Percentiles rank a stretch among this genome's conserved stretches.
phyloP scores from a whole-genome alignment of 805 yeast genomes.

The Kluyveromyces siamensis region DNA sequence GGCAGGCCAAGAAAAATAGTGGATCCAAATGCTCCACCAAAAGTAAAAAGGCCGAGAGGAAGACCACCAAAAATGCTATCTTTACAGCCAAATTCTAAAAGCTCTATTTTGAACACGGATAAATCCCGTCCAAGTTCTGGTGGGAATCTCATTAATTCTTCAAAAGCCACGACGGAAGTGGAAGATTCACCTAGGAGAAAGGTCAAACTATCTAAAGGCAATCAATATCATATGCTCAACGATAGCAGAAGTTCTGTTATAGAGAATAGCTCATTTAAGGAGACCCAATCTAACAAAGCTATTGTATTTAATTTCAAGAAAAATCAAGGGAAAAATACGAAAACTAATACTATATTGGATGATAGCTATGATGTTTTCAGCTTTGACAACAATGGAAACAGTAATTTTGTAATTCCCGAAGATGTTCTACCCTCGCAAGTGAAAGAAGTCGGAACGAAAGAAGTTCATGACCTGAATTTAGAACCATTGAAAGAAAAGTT shows the following conservation, averaged over 20 bases:
- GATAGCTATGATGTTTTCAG: slow-evolving; percentile 26
- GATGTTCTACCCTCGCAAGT: slow-evolving; percentile 3
- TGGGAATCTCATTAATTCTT: not conserved
- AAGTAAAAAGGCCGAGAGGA: slow-evolving; percentile 1
- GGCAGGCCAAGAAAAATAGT: slow-evolving; percentile 1
- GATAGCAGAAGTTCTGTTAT: not conserved
- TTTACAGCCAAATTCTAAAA: not conserved
- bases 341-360: slow-evolving; percentile 22
- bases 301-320: slow-evolving; percentile 7
- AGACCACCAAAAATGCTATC: not conserved
- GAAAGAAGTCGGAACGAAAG: not conserved
- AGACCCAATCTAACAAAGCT: slow-evolving; percentile 5
- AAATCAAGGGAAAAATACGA: slow-evolving; percentile 3
- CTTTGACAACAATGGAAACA: slow-evolving; percentile 23
- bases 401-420: slow-evolving; percentile 18
- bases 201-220: not conserved
- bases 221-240: not conserved
- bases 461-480: not conserved
- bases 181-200: slow-evolving; percentile 1
- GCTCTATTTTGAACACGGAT: not conserved
- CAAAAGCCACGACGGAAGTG: not conserved
- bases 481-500: not conserved
- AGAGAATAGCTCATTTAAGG: not conserved
- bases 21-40: not conserved
- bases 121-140: not conserved